A percentile compares a stretch with the other conserved stretches of the same genome.
Evolutionary conservation across 805 yeast genomes (phyloP).

Genomic region (Tetrapisispora namnaoensis): DNA sequence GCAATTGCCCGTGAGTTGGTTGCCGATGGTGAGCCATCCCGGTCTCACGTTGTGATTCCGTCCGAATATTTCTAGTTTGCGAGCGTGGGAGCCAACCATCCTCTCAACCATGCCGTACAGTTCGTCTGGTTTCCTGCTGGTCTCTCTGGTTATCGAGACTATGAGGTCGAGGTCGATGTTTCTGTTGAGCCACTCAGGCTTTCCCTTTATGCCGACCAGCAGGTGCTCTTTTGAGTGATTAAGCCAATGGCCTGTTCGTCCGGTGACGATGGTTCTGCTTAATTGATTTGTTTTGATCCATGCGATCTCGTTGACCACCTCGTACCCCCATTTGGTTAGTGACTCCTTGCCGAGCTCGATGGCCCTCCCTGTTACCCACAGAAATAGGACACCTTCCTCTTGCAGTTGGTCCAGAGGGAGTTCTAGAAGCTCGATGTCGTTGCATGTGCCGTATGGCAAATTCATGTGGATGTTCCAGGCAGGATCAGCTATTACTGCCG

Average conservation of each 20-base stretch:
- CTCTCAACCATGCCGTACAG: conserved; percentile 78
- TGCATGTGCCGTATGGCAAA: conserved; percentile 64
- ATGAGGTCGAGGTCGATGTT: conserved; percentile 65
- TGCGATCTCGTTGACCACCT: conserved; percentile 64
- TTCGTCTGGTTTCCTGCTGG: conserved; percentile 88
- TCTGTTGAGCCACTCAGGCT: conserved; percentile 59
- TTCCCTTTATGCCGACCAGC: conserved; percentile 75
- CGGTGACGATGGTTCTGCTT: conserved; percentile 83
- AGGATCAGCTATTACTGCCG: conserved; percentile 82
- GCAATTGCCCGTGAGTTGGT: conserved; percentile 54
- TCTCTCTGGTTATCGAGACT: conserved; percentile 78
- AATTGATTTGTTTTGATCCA: conserved; percentile 91
- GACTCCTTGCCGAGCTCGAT: conserved; percentile 80
- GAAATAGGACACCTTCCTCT: conserved; percentile 69
- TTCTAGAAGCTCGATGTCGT: conserved; percentile 61
- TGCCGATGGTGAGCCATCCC: conserved; percentile 88
- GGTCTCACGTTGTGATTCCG: conserved; percentile 75
- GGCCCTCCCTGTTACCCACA: conserved; percentile 96
- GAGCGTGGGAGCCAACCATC: conserved; percentile 62
- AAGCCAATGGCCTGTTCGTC: conserved; percentile 95
- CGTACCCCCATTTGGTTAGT: conserved; percentile 73
- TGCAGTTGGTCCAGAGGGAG: conserved; percentile 63
- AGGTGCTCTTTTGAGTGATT: conserved; percentile 91
- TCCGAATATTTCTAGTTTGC: conserved; percentile 86
- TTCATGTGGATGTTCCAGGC: conserved; percentile 97